Base-by-base conservation (phyloP, 805 yeast species). In the Wickerhamiella vanderwaltii region DNA sequence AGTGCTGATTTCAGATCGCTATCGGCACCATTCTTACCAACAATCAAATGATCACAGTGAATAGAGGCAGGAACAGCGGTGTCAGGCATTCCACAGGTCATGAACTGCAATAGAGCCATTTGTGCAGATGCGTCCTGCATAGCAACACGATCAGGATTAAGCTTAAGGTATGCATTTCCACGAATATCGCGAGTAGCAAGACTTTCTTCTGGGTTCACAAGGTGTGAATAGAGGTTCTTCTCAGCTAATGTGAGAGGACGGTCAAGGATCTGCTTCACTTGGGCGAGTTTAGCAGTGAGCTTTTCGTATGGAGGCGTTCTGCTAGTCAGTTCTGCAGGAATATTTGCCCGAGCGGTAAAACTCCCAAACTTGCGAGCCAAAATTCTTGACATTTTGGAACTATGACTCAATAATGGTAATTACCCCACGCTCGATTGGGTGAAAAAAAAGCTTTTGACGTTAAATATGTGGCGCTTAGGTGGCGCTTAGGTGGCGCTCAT, bases 111-210 rank as follows among this genome's bases (percentile, higher is more conserved):
- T 52, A 91, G 69, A n/a, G 98, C 98, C 84, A 88, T 91, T 66
- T 91, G 98, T 15, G 98, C 98, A 24, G 95, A 83, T n/a, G 98
- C 98, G 70, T 91, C 98, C 69, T 91, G 98, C 94, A 93, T 88
- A 20, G 98, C 98, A 36, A 91, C 97, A 61, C 98, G 77, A 61
- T 91, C 98, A 18, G 98, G 98, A 60, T 82, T 76, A 55, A 91
- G 72, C 68, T 91, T 91, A 61, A 91, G 72, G 65, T 91, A 91
- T 41, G 87, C 76, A 38, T 77, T 68, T 52, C 98, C 99, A 65
- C 98, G 76, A 48, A 79, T 65, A 42, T 66, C 62, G 9, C 74
- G 70, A 13, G 69, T 66, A 48, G 68, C 73, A 49, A 84, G 72
- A n/a, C 77, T 67, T 55, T 82, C 94, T 54, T 82, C 88, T 28